Percentiles rank a stretch among this genome's conserved stretches.
Conservation (phyloP, 805 yeast genomes). For the Geotrichum ghanense region DNA sequence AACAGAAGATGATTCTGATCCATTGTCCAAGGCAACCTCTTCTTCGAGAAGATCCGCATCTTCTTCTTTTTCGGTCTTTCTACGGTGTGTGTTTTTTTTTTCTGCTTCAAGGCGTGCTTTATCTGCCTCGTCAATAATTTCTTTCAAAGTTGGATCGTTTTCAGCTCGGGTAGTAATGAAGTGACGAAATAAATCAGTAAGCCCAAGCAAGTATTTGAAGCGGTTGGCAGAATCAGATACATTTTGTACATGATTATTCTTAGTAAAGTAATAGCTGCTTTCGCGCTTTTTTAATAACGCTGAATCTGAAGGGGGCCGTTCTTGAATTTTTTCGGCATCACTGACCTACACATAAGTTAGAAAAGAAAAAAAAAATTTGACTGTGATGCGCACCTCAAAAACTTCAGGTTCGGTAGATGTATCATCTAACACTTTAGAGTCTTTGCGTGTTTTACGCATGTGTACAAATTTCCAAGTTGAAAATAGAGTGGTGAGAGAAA, state of each 20-base stretch:
- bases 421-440: too few species aligned
- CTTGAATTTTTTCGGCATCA: too few species aligned
- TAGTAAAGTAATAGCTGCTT: too few species aligned
- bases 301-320: too few species aligned
- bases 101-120: constrained; percentile 12
- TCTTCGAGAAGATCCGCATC: constrained; percentile 67
- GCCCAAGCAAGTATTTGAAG: constrained; percentile 66
- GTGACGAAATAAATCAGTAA: constrained; percentile 80
- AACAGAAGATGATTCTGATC: constrained; percentile 52
- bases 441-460: too few species aligned
- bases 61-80: constrained; percentile 92
- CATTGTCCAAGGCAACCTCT: constrained; percentile 47
- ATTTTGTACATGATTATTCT: constrained; percentile 4
- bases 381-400: too few species aligned
- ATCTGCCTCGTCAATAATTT: constrained; percentile 23
- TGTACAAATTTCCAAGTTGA: too few species aligned
- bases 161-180: constrained; percentile 75
- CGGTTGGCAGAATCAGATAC: constrained; percentile 62
- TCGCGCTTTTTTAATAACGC: too few species aligned
- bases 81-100: constrained; percentile 31
- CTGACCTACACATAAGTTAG: too few species aligned
- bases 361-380: too few species aligned
- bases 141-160: constrained; percentile 53
- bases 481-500: too few species aligned
- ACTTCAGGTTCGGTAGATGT: too few species aligned